Base-by-base conservation (phyloP, 345 rosid species). In the Citrus maxima region DNA sequence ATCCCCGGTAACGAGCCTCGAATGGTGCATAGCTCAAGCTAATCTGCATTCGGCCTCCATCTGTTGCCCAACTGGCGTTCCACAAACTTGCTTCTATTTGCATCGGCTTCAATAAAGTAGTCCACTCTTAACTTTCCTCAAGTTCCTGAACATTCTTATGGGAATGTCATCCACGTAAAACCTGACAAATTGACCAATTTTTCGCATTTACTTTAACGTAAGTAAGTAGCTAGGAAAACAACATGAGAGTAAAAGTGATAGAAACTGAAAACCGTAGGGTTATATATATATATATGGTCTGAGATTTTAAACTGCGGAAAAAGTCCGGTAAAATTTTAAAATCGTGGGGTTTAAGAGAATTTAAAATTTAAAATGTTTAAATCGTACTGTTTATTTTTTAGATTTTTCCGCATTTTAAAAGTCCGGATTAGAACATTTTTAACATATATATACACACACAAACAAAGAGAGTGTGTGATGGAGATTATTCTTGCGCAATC, bases 121-220 rank as follows among this genome's bases (percentile, higher is more conserved):
- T 70, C 74, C n/a, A 88, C 88, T 28, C 91, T 92, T 91, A 1
- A 46, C 21, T 0, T n/a, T 71, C 70, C 59, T 58, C 10, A 84
- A 72, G 88, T 92, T 94, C 86, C 86, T 88, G 88, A 83, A 88
- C n/a, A 91, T 93, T 73, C 97, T 88, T 71, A 90, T 89, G 32
- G 97, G 97, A 61, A 78, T 75, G 27, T 81, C 62, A 28, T 95
- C 96, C 80, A 89, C 90, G 12, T 79, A 87, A 75, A 89, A 94
- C 73, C 94, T 88, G 77, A 49, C 7, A 18, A 27, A 42, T 42
- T 42, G 7, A 42, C 49, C 16, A 42, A 42, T 37, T 37, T 40
- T 40, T 40, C 13, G 46, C 46, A 40, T 40, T 10, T 40, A 40
- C 46, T 40, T 9, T 10, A 9, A 42, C 49, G 49, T 42, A 10